A percentile compares a stretch with the other conserved stretches of the same genome.
Conservation (phyloP, 176 grass and related monocot genomes). For the Paspalum vaginatum region DNA sequence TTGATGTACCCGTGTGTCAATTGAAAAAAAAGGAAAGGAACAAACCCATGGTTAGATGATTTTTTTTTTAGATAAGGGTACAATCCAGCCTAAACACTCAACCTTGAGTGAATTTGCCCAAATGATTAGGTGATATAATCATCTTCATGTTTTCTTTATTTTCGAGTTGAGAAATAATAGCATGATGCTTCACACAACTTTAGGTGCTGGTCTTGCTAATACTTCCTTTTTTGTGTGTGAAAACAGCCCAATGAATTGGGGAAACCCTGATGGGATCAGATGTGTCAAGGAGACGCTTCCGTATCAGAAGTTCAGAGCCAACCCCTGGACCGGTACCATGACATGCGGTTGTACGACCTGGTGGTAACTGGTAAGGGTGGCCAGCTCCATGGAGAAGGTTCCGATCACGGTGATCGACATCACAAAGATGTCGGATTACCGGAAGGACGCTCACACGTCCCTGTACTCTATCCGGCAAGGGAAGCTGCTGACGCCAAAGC, state of each 20-base stretch:
- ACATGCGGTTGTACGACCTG: slow-evolving; percentile 55
- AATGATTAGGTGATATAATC: no score
- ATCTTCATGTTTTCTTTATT: neutral
- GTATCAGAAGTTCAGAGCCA: slow-evolving; percentile 51
- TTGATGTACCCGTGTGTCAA: neutral
- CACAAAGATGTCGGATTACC: slow-evolving; percentile 80
- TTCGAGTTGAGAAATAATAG: neutral
- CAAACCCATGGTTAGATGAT: neutral
- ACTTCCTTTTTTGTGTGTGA: neutral
- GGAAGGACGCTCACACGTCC: slow-evolving; percentile 89
- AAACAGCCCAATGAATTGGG: slow-evolving; percentile 66
- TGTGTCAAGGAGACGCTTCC: slow-evolving; percentile 72
- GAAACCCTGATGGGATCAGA: slow-evolving; percentile 71
- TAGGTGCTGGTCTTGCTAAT: neutral
- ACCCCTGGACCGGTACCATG: slow-evolving; percentile 54
- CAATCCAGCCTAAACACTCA: no score
- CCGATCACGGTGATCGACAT: slow-evolving; percentile 72
- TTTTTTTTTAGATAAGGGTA: no score
- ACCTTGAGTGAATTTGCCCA: no score
- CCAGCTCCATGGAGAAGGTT: slow-evolving; percentile 54
- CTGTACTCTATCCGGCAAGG: slow-evolving; percentile 69
- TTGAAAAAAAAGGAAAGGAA: neutral
- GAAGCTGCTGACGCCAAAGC: slow-evolving; percentile 66
- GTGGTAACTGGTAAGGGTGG: slow-evolving; percentile 48
- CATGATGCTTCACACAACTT: neutral